These are phyloP conservation scores for Periconia macrospinosa DNA, from an alignment of 2,329 filamentous ascomycete genomes.

Conservation along the genomic window DNA sequence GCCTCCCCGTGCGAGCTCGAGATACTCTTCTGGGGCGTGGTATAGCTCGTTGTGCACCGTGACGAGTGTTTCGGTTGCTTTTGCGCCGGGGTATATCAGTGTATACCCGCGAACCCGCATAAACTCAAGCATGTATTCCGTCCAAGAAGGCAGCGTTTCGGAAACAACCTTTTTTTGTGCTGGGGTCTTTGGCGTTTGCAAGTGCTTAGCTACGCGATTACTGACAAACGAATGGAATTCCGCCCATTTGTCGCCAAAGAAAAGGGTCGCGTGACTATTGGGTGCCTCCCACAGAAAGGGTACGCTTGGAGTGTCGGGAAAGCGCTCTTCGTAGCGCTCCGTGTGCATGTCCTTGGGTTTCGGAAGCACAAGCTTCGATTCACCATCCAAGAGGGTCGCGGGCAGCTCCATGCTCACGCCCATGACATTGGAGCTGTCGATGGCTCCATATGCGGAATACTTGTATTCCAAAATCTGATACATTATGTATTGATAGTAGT, in stretches of 20 bases:
- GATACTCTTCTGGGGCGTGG: constrained; percentile 69
- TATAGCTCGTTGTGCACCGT: constrained; percentile 78
- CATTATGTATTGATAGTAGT: constrained; percentile 85
- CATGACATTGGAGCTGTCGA: constrained; percentile 61
- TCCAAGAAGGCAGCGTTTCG: constrained; percentile 71
- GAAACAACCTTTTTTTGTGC: constrained; percentile 54
- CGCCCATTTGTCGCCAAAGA: constrained; percentile 83
- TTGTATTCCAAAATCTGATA: constrained; percentile 76
- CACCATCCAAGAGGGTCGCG: constrained; percentile 63
- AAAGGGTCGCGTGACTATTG: constrained; percentile 77
- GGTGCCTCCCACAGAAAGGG: constrained; percentile 86
- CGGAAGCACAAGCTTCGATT: constrained; percentile 57
- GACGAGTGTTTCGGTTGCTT: constrained; percentile 59
- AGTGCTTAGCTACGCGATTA: constrained; percentile 54
- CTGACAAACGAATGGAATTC: constrained; percentile 82
- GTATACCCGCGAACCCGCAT: constrained; percentile 76
- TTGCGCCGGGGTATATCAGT: constrained; percentile 72
- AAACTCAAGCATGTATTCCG: constrained; percentile 76
- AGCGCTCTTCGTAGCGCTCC: constrained; percentile 29
- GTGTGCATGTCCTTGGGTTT: constrained; percentile 40
- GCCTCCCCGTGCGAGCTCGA: constrained; percentile 4
- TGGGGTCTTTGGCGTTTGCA: constrained; percentile 22
- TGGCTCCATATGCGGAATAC: constrained; percentile 61
- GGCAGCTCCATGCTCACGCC: constrained; percentile 82
- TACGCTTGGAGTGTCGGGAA: constrained; percentile 41